Base-by-base conservation (phyloP, 805 yeast species). In the Barnettozyma siamensis region DNA sequence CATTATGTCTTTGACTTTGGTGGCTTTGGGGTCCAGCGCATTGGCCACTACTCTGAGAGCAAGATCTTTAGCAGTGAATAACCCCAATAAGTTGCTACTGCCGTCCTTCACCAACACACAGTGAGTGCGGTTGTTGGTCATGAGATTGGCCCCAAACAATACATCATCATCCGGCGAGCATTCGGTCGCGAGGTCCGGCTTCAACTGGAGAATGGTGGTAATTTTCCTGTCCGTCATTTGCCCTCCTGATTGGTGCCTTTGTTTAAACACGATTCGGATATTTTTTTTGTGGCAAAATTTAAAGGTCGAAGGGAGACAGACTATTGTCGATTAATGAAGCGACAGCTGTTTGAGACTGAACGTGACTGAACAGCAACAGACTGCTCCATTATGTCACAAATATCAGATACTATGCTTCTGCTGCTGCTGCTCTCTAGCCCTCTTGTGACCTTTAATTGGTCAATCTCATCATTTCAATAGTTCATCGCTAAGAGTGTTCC, bases 21-120 rank as follows among this genome's bases (percentile, higher is more conserved):
- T 55, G 1, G 36, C 15, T 12, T 47, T 44, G 1, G 64, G 60
- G 31, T 58, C 55, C 18, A 59, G 32, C 7, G 57, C 62, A 19
- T 44, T 38, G 0, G 68, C 67, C 13, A 64, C 62, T 5, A 66
- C 72, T 29, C 70, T 58, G 31, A 67, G 67, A 0, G 74, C 74
- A n/a, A 70, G 51, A 48, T 70, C 76, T 44, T 67, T 69, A 0
- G 75, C 68, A 1, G 76, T 70, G 35, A 67, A 58, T 7, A 70
- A 51, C 2, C 75, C 75, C n/a, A 63, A 45, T 17, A 66, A 47
- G 37, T 53, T 53, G 11, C 38, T 44, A 19, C 55, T 54, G 6
- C 37, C 46, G 28, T 42, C 42, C 31, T 57, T 62, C 12, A 70
- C 67, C 5, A 69, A 52, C 4, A 68, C 60, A 49, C 74, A 70